Evolutionary conservation across 768 basidiomycete species (phyloP), one percentile per base, ranked within the genome.

Genomic region (Kwoniella newhampshirensis): DNA sequence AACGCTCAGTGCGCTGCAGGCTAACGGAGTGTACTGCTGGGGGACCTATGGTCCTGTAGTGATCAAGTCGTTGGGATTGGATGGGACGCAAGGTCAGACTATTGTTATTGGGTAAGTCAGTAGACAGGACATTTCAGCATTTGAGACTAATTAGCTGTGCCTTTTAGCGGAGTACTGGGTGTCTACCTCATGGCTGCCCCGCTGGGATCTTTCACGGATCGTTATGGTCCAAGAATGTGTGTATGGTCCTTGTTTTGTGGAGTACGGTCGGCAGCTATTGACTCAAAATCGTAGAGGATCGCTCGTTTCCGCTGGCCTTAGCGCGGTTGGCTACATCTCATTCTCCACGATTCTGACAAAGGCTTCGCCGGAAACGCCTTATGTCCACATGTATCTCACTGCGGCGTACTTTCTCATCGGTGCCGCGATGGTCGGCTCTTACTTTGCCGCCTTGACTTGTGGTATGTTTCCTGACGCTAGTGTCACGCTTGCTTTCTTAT

Each of bases 21-120:
- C 75, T 8, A 74, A 76, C 51, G 75, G 75, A n/a, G 73, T 74
- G 4, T 76, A 76, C 59, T 73, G 68, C 30, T 76, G 75, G 75
- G 73, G 73, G 18, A 71, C 72, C 1, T 76, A 76, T 63, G 75
- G 75, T 0, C 73, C 73, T 2, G 71, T 73, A 1, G 68, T 76
- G n/a, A 63, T 61, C 12, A 60, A 58, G 30, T 46, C 28, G 47
- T 37, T 76, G 40, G 70, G 67, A n/a, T 52, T 76, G 54, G 59
- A 55, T 20, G 65, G 62, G 1, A 48, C 70, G 3, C 57, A 76
- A 51, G 63, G 67, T 1, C 72, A 74, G 59, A 73, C 71, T 1
- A 72, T 76, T 26, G 75, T 71, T n/a, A 56, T 75, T 5, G 68
- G 70, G 62, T 72, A 42, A 46, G 70, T 59, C 8, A 17, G 21